phyloP scores from a whole-genome alignment of 2,329 filamentous ascomycete genomes.

The Mycocentrospora acerina region DNA sequence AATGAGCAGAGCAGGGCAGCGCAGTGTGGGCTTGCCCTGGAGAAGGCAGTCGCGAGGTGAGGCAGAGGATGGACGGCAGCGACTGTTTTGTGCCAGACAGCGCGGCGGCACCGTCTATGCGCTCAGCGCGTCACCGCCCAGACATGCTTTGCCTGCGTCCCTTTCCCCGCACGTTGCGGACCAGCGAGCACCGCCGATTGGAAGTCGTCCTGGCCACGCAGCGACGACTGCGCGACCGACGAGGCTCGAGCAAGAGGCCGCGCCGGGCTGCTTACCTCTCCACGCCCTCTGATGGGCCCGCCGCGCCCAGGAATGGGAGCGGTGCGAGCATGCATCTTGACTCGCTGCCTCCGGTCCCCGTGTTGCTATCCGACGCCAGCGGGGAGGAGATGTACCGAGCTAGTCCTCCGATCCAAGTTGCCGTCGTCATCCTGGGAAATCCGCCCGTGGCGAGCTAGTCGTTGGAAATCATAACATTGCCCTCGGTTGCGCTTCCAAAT shows the following conservation, averaged over 20 bases:
- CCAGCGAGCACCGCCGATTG: not conserved
- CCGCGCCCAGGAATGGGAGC: conserved; percentile 10
- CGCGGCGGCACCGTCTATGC: too few relatives aligned
- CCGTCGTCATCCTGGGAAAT: conserved; percentile 36
- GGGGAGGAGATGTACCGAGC: conserved; percentile 37
- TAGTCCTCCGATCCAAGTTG: conserved; percentile 12
- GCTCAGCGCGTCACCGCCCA: not conserved
- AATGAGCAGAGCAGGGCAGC: not conserved
- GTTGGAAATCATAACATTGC: conserved; percentile 19
- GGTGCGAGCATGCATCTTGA: conserved; percentile 3
- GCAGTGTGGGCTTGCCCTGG: too few relatives aligned
- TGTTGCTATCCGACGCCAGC: conserved; percentile 11
- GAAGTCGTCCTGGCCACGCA: not conserved
- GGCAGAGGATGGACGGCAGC: too few relatives aligned
- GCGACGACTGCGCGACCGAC: not conserved
- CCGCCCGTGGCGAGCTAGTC: conserved; percentile 23
- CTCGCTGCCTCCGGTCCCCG: not conserved
- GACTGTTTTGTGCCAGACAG: too few relatives aligned
- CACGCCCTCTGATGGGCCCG: conserved; percentile 2
- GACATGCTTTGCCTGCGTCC: not conserved
- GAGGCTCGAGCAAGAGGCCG: too few relatives aligned
- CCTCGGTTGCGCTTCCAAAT: not conserved
- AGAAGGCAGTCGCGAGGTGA: too few relatives aligned
- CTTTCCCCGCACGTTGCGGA: not conserved
- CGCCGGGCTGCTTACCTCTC: conserved; percentile 8